Percentiles rank a stretch among this genome's conserved stretches.
These are phyloP conservation scores for Aspergillus latus DNA, from an alignment of 2,329 filamentous ascomycete genomes.

Conservation along the genomic window DNA sequence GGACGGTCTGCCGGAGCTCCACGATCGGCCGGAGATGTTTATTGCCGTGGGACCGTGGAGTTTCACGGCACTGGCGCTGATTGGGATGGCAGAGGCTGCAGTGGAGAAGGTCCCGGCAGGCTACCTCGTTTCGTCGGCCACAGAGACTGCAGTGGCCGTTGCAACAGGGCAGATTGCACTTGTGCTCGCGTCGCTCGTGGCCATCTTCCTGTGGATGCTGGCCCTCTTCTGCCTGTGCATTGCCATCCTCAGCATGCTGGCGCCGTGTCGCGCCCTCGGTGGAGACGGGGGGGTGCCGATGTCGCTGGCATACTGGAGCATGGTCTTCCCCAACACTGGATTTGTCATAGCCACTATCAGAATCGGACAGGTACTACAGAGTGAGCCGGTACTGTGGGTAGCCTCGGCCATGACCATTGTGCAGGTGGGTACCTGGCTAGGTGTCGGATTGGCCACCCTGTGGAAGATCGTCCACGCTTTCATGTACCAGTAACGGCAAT, in stretches of 20 bases:
- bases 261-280: not conserved
- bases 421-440: conserved; percentile 15
- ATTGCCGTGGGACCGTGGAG: conserved; percentile 51
- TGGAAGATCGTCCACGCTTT: conserved; percentile 23
- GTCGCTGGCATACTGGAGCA: not conserved
- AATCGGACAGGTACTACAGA: conserved; percentile 38
- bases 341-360: conserved; percentile 41
- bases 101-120: conserved; percentile 26
- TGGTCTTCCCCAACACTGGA: conserved; percentile 1
- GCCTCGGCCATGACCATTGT: conserved; percentile 10
- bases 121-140: conserved; percentile 28
- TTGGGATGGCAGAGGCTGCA: conserved; percentile 48
- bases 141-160: not conserved
- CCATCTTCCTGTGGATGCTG: not conserved
- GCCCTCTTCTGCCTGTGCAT: not conserved
- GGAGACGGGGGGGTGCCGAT: too few species aligned
- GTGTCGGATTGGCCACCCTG: conserved; percentile 39
- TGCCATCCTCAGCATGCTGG: not conserved
- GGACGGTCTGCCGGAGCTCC: conserved; percentile 43
- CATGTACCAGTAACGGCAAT: not conserved
- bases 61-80: conserved; percentile 47
- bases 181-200: not conserved
- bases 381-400: conserved; percentile 32
- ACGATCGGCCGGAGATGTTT: conserved; percentile 51
- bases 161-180: too few species aligned